Evolutionary conservation across 495 filamentous ascomycete genomes (phyloP), one percentile per base, ranked within the genome.

Genomic region (Xylaria grammica): DNA sequence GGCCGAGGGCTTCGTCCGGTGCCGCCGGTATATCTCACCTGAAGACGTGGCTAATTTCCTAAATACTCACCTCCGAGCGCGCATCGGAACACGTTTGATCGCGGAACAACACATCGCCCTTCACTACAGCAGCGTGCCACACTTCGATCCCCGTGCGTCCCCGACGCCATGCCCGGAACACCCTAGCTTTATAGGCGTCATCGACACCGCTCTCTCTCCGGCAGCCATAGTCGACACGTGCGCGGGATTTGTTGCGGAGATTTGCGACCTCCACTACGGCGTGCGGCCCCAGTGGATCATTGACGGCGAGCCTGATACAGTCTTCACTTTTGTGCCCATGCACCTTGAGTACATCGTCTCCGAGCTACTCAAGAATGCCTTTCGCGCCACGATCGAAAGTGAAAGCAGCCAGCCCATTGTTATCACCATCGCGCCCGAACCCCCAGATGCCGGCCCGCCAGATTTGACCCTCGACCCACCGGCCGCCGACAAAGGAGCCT

Each of bases 261-360:
- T 97, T 66, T 97, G 94, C 78, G 95, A 99, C 78, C 82, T 98
- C 20, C 92, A 93, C 45, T 99, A 97, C 76, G 95, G 95, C 19
- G 90, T 96, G 2, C 86, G 95, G 0, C 95, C 95, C 1, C 83
- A 84, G 13, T 81, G 97, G 67, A 77, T 89, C 13, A 91, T 99
- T 67, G 89, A 92, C 63, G 95, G 94, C 30, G 86, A 94, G 66
- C 86, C 90, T 0, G 87, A 90, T 45, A 90, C 93, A 13, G 85
- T 85, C 0, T 94, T 98, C 69, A 93, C 95, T 15, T 93, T 96
- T 67, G 88, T 99, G 5, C 94, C 95, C 6, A 94, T 96, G 62
- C 95, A 99, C 74, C 82, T 98, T 17, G 95, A 97, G 74, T 99
- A 99, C 75, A 97, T 99, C 66, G 83, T 97, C 62, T 97, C 94